Evolutionary conservation across 805 yeast genomes (phyloP), one percentile per base, ranked within the genome.

Genomic region (Wickerhamomyces canadensis): DNA sequence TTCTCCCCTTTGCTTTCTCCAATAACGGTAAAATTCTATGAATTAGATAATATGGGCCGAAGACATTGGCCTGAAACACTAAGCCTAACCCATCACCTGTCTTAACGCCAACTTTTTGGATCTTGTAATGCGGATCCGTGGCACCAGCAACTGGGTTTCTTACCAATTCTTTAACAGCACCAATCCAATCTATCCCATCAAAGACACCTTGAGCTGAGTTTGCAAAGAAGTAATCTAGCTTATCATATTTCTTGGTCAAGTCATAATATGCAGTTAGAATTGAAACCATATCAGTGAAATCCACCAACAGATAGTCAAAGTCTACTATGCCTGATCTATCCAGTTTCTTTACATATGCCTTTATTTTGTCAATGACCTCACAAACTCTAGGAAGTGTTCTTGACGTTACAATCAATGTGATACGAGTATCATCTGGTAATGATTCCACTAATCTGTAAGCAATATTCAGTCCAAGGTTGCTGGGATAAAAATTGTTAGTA

Each of bases 21-120:
- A 89, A 61, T 26, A 76, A 60, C 3, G 76, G 76, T 27, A 68
- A 58, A 16, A 91, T 61, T 44, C 74, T 78, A 48, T 83, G 84
- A 37, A 89, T 69, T 36, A 93, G 64, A 58, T 80, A 93, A 64
- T 84, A 89, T 3, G 98, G 98, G 0, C 95, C 96, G 62, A 93
- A 86, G n/a, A 91, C 96, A 55, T 93, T 93, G 5, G 93, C 94
- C 61, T 93, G 95, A 65, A 91, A 93, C 4, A 88, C 87, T 22
- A 84, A 64, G 2, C 98, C 97, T 67, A 91, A 49, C 0, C 76
- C 88, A 60, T 93, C 98, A 15, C 53, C 57, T 1, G 95, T 76
- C 52, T 73, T 77, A 19, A 80, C 79, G 4, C 97, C 96, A 14
- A 76, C 70, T 40, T 73, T 69, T 66, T 93, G 98, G 27, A 83